Percentiles rank a stretch among this genome's conserved stretches.
Conservation (phyloP, 1,284 basidiomycete species). For the Sparassis latifolia region DNA sequence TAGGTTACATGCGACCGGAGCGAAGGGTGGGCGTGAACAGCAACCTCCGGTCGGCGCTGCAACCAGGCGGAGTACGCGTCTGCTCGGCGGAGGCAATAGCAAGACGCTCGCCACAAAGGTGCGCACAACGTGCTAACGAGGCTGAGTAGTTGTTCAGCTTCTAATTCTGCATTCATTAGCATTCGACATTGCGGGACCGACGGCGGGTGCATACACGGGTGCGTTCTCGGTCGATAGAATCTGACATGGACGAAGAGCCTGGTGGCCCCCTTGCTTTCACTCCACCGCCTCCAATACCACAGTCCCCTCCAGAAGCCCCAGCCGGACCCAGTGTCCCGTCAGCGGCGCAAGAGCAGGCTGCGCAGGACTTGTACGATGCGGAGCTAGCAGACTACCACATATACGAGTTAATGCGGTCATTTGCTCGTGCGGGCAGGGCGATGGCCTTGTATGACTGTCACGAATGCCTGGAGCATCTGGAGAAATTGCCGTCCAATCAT, state of each 20-base stretch:
- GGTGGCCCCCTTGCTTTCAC: constrained; percentile 31
- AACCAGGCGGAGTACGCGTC: constrained; percentile 65
- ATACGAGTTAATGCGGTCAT: constrained; percentile 74
- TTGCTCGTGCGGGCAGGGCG: constrained; percentile 71
- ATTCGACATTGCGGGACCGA: constrained; percentile 45
- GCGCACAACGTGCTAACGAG: background rate
- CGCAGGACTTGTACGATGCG: constrained; percentile 63
- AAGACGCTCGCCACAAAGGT: constrained; percentile 34
- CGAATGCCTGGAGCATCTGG: constrained; percentile 69
- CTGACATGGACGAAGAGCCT: constrained; percentile 62
- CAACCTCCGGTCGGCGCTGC: constrained; percentile 28
- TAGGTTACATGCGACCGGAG: constrained; percentile 27
- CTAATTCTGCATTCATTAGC: constrained; percentile 6
- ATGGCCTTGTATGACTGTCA: constrained; percentile 73
- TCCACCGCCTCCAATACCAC: constrained; percentile 39
- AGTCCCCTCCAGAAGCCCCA: constrained; percentile 54
- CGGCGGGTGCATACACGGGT: constrained; percentile 45
- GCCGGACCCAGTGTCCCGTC: constrained; percentile 53
- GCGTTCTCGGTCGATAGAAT: constrained; percentile 55
- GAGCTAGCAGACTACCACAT: constrained; percentile 78
- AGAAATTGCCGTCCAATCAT: constrained; percentile 69
- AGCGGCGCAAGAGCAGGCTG: constrained; percentile 53
- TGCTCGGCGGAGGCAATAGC: constrained; percentile 46
- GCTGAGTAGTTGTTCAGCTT: background rate
- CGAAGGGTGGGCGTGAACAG: constrained; percentile 42